These are phyloP conservation scores for Rhizopogon vinicolor DNA, from an alignment of 768 basidiomycete species.

Conservation along the genomic window DNA sequence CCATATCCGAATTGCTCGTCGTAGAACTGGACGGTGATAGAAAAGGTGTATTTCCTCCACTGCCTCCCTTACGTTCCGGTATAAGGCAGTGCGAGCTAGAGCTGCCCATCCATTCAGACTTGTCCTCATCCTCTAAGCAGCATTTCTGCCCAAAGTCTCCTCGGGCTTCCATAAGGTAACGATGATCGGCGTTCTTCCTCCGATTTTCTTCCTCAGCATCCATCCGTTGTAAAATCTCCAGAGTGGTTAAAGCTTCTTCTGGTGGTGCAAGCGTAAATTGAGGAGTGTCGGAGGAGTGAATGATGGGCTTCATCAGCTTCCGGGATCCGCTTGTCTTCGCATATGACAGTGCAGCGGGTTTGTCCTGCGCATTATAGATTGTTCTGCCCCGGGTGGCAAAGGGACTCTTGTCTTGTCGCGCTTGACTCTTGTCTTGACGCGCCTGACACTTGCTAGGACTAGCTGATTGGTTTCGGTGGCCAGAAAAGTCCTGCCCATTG, in stretches of 20 bases:
- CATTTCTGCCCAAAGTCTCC: neutral
- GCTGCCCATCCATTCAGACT: neutral
- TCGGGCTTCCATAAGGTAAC: constrained; percentile 7
- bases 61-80: neutral
- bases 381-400: constrained; percentile 21
- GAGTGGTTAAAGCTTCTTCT: neutral
- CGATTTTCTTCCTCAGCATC: constrained; percentile 18
- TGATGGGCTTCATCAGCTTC: neutral
- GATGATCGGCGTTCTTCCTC: neutral
- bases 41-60: neutral
- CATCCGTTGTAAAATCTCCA: constrained; percentile 12
- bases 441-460: neutral
- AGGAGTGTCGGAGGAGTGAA: neutral
- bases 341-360: neutral
- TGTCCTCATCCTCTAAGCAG: neutral
- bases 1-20: neutral
- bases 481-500: neutral
- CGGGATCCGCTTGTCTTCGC: neutral
- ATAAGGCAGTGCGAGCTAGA: neutral
- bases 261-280: too few relatives aligned
- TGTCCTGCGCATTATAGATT: constrained; percentile 20
- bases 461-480: neutral
- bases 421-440: neutral
- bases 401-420: neutral
- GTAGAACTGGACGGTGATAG: neutral